Percentiles rank a stretch among this genome's conserved stretches.
Evolutionary conservation across 129 eudicot species (phyloP).

Genomic region (carrot (Daucus carota)): DH1_v3.0 NC_030382.2:55082001-55082500

Average conservation of each 20-base stretch:
- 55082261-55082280: not conserved
- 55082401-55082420: too few relatives aligned
- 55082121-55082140: not conserved
- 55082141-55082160: not conserved
- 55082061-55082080: not conserved
- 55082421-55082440: too few relatives aligned
- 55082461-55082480: too few relatives aligned
- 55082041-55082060: not conserved
- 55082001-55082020: not conserved
- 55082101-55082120: not conserved
- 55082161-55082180: not conserved
- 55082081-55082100: not conserved
- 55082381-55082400: too few relatives aligned
- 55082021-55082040: not conserved
- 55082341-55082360: too few relatives aligned
- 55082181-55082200: not conserved
- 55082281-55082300: not conserved
- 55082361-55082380: too few relatives aligned
- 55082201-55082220: not conserved
- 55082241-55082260: not conserved
- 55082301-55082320: not conserved
- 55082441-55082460: too few relatives aligned
- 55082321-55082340: too few relatives aligned
- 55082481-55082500: too few relatives aligned
- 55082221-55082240: not conserved